Evolutionary conservation across 768 basidiomycete species (phyloP), one percentile per base, ranked within the genome.

Genomic region (Hericium coralloides): DNA sequence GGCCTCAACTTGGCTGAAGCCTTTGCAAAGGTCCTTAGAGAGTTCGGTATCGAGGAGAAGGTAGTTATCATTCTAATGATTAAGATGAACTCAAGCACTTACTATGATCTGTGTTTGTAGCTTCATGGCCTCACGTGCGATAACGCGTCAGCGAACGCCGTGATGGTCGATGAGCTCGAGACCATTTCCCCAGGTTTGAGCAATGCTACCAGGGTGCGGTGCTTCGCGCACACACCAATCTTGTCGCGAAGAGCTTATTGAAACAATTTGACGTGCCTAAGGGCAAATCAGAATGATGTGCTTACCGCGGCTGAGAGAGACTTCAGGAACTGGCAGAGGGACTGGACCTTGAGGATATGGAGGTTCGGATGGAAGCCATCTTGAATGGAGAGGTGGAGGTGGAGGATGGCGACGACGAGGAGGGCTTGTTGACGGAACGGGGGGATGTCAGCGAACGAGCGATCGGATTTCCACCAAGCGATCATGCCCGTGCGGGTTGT

Each of bases 191-290:
- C 0, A 22, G 14, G 0, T 74, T 71, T 45, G 55, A 57, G 70
- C 0, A 17, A 22, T 0, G 60, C 57, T 0, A 72, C 65, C 23
- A 68, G 62, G 1, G 67, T 64, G 0, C 51, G 64, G 0, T 79
- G 77, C 59, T 76, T 79, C 53, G 57, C 61, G 0, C 77, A 79
- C 52, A 63, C 73, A 2, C 76, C 15, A 74, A 72, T 37, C 61
- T 78, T 0, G 63, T 72, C 1, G 73, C 69, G 0, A 73, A 74
- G 51, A 62, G 58, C 0, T 23, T 75, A 1, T 37, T 76, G 0
- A 3, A 55, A 0, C 60, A 66, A 49, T 77, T 77, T 62, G 72
- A 77, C 31, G 53, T 70, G 8, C 58, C 61, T 1, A 64, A 66
- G 12, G 26, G 26, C 9, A 31, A 31, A 31, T 31, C 4, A 8